Base-by-base conservation (phyloP, 129 eudicot species). In the Pseudognaphalium luteoalbum region DNA sequence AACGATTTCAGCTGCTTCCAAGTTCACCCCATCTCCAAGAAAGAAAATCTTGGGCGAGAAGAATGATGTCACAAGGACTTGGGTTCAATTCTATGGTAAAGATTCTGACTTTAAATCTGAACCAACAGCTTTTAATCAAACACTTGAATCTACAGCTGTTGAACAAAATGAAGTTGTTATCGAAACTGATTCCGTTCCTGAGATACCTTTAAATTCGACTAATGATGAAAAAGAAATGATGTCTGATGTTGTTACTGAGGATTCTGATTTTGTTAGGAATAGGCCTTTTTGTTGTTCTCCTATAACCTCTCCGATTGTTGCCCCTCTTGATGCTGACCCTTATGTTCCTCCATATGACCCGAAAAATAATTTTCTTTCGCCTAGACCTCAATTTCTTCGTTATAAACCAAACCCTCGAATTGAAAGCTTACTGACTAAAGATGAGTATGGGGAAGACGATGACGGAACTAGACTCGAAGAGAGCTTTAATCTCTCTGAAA, bases 381-480 rank as follows among this genome's bases (percentile, higher is more conserved):
- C 98, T 29, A 86, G 98, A 87, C 98, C 98, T 63, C 96, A 82
- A 16, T 93, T 86, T 82, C 90, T 90, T 78, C 89, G 76, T 50
- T 93, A 93, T 74, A 90, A 86, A 68, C 98, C 97, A 35, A 85
- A 88, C 79, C 92, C 87, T 3, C 71, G 88, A 80, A 75, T 84
- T 33, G 96, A 85, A 64, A 51, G 47, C 62, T 59, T 86, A 32
- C 66, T 82, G 28, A 83, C 81, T 50, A 87, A 88, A 66, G 82
- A 72, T 35, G 58, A 70, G 56, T 66, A 41, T 76, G 73, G 66
- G 32, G 90, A 79, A 20, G 86, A 82, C 50, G 85, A 78, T 7
- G 82, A 78, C 17, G 72, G 63, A 11, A 60, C 81, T 61, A 75
- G 68, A 68, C 79, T 85, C 17, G 91, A 89, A 20, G 91, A 84